Percentiles rank a stretch among this genome's conserved stretches.
These are phyloP conservation scores for Exophiala xenobiotica DNA, from an alignment of 2,329 filamentous ascomycete genomes.

Conservation along the genomic window DNA sequence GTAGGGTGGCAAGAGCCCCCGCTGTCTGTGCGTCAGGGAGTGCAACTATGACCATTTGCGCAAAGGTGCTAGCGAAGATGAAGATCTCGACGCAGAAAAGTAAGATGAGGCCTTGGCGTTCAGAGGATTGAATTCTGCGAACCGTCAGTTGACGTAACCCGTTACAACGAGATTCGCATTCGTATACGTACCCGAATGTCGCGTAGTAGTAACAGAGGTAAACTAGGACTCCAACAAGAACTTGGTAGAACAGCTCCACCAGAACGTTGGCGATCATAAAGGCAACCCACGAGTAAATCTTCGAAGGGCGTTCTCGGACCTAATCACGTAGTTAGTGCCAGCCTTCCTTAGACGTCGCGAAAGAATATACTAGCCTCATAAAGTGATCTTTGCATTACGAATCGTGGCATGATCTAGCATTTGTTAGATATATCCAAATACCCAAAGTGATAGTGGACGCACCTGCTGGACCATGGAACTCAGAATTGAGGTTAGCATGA, in stretches of 20 bases:
- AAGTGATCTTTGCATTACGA: slow-evolving; percentile 67
- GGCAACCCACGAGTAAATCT: slow-evolving; percentile 73
- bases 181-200: slow-evolving; percentile 67
- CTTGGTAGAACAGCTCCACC: slow-evolving; percentile 66
- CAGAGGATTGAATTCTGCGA: slow-evolving; percentile 53
- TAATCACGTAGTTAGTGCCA: too few relatives aligned
- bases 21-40: slow-evolving; percentile 66
- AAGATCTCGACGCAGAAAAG: slow-evolving; percentile 73
- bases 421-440: too few relatives aligned
- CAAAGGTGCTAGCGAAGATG: slow-evolving; percentile 70
- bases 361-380: too few relatives aligned
- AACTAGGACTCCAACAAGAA: slow-evolving; percentile 64
- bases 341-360: too few relatives aligned
- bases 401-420: slow-evolving; percentile 65
- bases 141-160: too few relatives aligned
- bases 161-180: too few relatives aligned
- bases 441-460: too few relatives aligned
- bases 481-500: slow-evolving; percentile 61
- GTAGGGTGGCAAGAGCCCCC: slow-evolving; percentile 70
- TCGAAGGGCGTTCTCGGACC: slow-evolving; percentile 64
- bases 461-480: slow-evolving; percentile 55
- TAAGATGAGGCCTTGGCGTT: slow-evolving; percentile 34
- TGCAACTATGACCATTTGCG: slow-evolving; percentile 76
- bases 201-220: slow-evolving; percentile 73
- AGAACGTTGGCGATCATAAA: slow-evolving; percentile 69